Base-by-base conservation (phyloP, 2,329 filamentous ascomycete genomes). In the Cladobotryum mycophilum region DNA sequence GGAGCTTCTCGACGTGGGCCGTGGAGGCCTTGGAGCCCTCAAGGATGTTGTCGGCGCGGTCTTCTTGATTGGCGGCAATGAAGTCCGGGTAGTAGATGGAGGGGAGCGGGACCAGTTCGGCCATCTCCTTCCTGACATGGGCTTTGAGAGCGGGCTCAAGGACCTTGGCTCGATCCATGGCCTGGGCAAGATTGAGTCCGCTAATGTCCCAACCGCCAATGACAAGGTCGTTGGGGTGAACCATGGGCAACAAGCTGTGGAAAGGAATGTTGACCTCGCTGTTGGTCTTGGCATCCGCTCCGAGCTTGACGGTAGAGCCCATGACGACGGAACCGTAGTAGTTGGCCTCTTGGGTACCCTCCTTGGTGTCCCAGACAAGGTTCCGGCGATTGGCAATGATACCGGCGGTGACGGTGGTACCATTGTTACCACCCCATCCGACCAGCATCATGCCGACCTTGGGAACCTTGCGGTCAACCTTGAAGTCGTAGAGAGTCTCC, bases 11-110 rank as follows among this genome's bases (percentile, higher is more conserved):
- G 44, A 99, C 89, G 66, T 99, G 93, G 51, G 83, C 89, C 72
- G 76, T 84, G 69, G 77, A 89, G 57, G 91, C 91, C 76, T 93
- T 95, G 70, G 77, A 80, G 47, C 93, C 93, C 56, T 86, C 75
- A 45, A 97, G 70, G 56, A 95, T 65, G 64, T 99, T 97, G 74
- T 99, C 90, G 58, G 92, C 93, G 64, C 93, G 88, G 65, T 91
- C 90, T 70, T 93, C 91, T 75, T 99, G 93, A 76, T 99, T 99
- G 67, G 93, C 88, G 59, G 93, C 93, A 66, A 99, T 99, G 78
- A 99, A 99, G 73, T 97, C 93, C 1, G 93, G 93, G 71, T 99
- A 99, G 81, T 99, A 99, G 73, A 97, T 87, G 71, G 88, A 92
- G 20, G 90, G 92, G 56, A 97, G 81, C 30, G 93, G 93, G 61